These are phyloP conservation scores for Allium fistulosum DNA, from an alignment of 106 monocot genomes.

Conservation along the genomic window DNA sequence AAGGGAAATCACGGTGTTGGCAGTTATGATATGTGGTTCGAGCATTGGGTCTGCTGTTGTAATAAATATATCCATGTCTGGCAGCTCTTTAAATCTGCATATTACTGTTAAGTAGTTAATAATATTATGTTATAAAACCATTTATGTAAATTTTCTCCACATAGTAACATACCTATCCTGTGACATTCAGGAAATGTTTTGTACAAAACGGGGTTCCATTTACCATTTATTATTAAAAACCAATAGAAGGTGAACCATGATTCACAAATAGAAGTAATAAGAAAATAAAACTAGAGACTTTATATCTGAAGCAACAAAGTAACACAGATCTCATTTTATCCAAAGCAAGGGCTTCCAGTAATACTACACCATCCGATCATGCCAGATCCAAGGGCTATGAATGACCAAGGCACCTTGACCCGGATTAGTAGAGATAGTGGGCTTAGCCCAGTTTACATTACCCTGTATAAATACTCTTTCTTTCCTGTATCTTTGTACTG, in stretches of 20 bases:
- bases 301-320: no score
- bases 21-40: constrained; percentile 49
- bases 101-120: not conserved
- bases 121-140: no score
- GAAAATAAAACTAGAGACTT: not conserved
- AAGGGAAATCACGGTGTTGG: constrained; percentile 59
- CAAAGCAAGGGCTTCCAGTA: no score
- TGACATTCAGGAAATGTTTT: constrained; percentile 26
- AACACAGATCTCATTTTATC: no score
- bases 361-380: no score
- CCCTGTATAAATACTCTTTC: no score
- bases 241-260: constrained; percentile 49
- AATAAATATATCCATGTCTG: constrained; percentile 55
- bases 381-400: no score
- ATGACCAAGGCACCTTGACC: no score
- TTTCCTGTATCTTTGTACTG: no score
- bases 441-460: no score
- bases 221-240: constrained; percentile 22
- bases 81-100: constrained; percentile 22
- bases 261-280: constrained; percentile 32
- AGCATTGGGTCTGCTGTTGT: constrained; percentile 60
- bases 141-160: no score
- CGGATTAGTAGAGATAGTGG: no score
- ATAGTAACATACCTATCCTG: constrained; percentile 9
- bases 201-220: constrained; percentile 27